Percentiles rank a stretch among this genome's conserved stretches.
phyloP scores from a whole-genome alignment of 2,329 filamentous ascomycete species.

The Aureobasidium subglaciale region DNA sequence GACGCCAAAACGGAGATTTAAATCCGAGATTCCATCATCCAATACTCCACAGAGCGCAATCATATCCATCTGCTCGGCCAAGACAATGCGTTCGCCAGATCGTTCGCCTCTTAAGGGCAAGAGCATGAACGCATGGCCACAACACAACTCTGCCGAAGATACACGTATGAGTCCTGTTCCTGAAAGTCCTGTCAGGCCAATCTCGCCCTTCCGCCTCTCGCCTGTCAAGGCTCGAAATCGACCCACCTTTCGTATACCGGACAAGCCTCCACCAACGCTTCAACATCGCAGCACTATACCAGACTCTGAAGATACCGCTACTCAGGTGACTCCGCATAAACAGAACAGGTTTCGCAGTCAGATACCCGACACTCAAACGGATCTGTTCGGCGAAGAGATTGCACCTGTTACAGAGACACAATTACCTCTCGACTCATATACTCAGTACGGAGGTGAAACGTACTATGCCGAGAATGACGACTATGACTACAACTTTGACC shows the following conservation, averaged over 20 bases:
- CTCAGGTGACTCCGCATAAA: background rate
- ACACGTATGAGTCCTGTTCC: background rate
- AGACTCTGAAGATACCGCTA: slow-evolving; percentile 9
- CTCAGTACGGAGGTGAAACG: slow-evolving; percentile 2
- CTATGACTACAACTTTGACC: slow-evolving; percentile 15
- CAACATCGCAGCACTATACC: slow-evolving; percentile 6
- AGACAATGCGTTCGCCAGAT: slow-evolving; percentile 1
- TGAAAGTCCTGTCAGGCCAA: slow-evolving; percentile 4
- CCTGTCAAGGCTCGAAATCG: slow-evolving; percentile 1
- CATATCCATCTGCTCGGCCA: slow-evolving; percentile 17
- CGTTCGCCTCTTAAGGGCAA: slow-evolving; percentile 21
- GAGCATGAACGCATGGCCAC: slow-evolving; percentile 10
- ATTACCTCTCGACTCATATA: background rate
- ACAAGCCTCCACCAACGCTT: background rate
- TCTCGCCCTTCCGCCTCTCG: background rate
- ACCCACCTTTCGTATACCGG: background rate
- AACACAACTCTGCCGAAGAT: background rate
- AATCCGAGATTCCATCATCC: slow-evolving; percentile 22
- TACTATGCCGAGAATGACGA: slow-evolving; percentile 1
- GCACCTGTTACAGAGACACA: background rate
- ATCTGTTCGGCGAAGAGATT: slow-evolving; percentile 10
- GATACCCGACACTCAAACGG: slow-evolving; percentile 18
- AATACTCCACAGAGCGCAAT: slow-evolving; percentile 22
- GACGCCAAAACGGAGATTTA: slow-evolving; percentile 5
- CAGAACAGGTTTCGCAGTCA: background rate